Percentiles rank a stretch among this genome's conserved stretches.
These are phyloP conservation scores for Fusarium sp. DNA, from an alignment of 2,329 filamentous ascomycete genomes.

Conservation along the genomic window DNA sequence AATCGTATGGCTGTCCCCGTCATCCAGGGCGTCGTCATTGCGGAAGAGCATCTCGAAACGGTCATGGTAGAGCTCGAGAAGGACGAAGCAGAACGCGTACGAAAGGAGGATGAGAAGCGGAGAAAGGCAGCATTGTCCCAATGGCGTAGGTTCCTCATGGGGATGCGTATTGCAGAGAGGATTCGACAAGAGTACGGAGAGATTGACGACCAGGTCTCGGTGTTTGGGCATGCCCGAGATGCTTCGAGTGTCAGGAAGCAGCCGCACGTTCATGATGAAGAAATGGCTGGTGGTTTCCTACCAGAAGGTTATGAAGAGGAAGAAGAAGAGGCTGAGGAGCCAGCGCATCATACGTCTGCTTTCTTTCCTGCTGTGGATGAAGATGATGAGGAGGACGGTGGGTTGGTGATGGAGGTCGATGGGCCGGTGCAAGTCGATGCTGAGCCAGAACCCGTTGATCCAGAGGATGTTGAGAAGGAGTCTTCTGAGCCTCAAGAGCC, in stretches of 20 bases:
- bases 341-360: constrained; percentile 51
- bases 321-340: constrained; percentile 51
- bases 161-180: constrained; percentile 82
- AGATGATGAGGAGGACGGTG: constrained; percentile 52
- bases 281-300: constrained; percentile 71
- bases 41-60: constrained; percentile 79
- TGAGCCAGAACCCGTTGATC: neutral
- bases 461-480: neutral
- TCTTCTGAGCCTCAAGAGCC: neutral
- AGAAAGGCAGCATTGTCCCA: constrained; percentile 77
- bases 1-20: constrained; percentile 94
- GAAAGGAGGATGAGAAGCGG: constrained; percentile 87
- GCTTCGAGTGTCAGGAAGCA: constrained; percentile 22
- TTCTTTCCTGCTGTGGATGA: constrained; percentile 63
- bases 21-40: constrained; percentile 89
- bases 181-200: constrained; percentile 82
- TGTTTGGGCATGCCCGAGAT: constrained; percentile 63
- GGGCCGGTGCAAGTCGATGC: constrained; percentile 6
- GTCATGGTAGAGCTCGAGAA: constrained; percentile 84
- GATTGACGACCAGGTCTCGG: constrained; percentile 62
- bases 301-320: constrained; percentile 67
- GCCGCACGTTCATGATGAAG: constrained; percentile 55
- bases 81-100: constrained; percentile 78
- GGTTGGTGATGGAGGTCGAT: constrained; percentile 49
- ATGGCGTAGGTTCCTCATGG: constrained; percentile 91